Base-by-base conservation (phyloP, 1,139 yeast genomes). In the Suhomyces bolitotheri region DNA sequence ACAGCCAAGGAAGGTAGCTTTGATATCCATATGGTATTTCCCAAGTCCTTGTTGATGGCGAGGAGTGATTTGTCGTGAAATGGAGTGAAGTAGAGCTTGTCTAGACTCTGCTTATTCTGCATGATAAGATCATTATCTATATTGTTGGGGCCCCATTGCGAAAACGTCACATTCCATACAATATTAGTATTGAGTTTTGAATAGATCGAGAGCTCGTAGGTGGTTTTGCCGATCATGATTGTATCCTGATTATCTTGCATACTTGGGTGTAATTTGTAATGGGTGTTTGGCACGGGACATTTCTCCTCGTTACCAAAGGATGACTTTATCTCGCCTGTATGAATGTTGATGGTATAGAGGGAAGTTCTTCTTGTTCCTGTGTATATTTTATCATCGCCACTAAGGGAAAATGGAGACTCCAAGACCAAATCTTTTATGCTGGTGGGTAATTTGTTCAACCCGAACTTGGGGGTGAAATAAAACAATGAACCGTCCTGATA, bases 141-240 rank as follows among this genome's bases (percentile, higher is more conserved):
- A 46, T 88, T 82, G 60, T 90, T 90, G 17, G 96, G 96, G 6
- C 95, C 95, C 97, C 97, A 92, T 35, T 83, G 77, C 2, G 95
- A 73, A 54, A 85, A 90, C 0, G 94, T 82, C 9, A 92, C 89
- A 53, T 89, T 86, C 95, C 96, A 90, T 3, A 78, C 71, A 2
- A 81, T 66, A 37, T 80, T 80, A 31, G 81, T 73, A 44, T 76
- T 71, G 22, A 48, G 37, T 49, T 76, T 78, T 5, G 95, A 82
- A 55, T 69, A 62, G 14, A 71, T 71, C 3, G 71, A 53, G 27
- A 71, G 56, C 44, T 71, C 73, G 43, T 66, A 71, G 1, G 69
- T 65, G 2, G 81, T 76, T 51, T 69, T 73, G 1, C 81, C 82
- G 16, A 76, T 54, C 59, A 76, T 60, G 9, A 76, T 65, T 23